phyloP scores from a whole-genome alignment of 306 rosid species.

The Sindora glabra region DNA sequence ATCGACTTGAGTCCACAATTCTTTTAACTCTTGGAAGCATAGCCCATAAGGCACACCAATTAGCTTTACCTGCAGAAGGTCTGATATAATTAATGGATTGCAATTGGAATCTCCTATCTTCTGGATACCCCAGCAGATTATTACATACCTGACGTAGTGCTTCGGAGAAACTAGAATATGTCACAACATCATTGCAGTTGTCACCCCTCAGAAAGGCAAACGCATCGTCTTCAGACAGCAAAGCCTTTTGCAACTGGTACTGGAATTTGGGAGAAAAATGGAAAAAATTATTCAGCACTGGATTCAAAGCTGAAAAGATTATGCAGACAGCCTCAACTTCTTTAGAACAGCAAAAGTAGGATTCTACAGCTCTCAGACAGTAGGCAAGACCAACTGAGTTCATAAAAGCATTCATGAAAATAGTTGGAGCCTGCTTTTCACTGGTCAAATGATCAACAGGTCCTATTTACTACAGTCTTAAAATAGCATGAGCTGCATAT shows the following conservation, averaged over 20 bases:
- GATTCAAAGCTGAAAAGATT: neutral
- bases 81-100: conserved; percentile 7
- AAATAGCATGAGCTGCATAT: neutral
- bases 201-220: conserved; percentile 77
- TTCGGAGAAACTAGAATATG: conserved; percentile 56
- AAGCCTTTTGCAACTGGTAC: conserved; percentile 71
- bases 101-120: neutral
- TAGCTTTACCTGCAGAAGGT: conserved; percentile 52
- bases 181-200: conserved; percentile 43
- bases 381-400: neutral
- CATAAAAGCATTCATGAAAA: neutral
- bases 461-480: neutral
- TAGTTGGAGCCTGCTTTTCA: neutral
- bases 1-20: conserved; percentile 84
- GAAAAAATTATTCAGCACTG: neutral
- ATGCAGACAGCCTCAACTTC: neutral
- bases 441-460: neutral
- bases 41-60: conserved; percentile 61
- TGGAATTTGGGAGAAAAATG: conserved; percentile 19
- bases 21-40: conserved; percentile 64
- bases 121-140: neutral
- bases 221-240: conserved; percentile 70
- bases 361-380: neutral
- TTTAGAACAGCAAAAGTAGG: neutral
- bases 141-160: conserved; percentile 64